phyloP scores from a whole-genome alignment of 2,329 filamentous ascomycete genomes.

The Gaeumannomyces sp. region DNA sequence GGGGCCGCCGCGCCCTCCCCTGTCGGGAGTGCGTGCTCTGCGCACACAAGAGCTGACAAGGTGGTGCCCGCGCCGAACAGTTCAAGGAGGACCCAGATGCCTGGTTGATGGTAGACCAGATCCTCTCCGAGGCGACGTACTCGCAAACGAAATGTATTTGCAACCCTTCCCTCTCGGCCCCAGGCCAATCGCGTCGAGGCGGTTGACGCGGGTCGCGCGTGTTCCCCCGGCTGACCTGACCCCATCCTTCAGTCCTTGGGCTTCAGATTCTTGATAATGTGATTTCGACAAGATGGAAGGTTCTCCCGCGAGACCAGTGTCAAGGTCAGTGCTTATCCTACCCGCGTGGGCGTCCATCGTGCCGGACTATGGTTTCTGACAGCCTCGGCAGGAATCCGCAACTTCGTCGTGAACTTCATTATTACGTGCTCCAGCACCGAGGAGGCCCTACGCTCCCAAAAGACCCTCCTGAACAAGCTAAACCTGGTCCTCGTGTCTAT shows the following conservation, averaged over 20 bases:
- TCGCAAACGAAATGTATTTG: constrained; percentile 76
- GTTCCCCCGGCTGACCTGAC: neutral
- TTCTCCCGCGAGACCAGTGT: constrained; percentile 91
- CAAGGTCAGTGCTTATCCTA: constrained; percentile 54
- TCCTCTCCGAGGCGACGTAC: constrained; percentile 87
- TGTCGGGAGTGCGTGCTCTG: neutral
- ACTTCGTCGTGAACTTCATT: constrained; percentile 98
- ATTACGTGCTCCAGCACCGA: constrained; percentile 88
- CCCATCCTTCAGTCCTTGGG: constrained; percentile 63
- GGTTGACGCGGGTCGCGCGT: neutral
- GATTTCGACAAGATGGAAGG: constrained; percentile 98
- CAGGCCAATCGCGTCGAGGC: too few relatives aligned
- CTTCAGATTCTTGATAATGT: constrained; percentile 97
- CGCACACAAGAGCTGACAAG: constrained; percentile 18
- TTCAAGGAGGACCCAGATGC: constrained; percentile 99
- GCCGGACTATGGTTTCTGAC: neutral
- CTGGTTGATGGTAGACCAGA: constrained; percentile 96
- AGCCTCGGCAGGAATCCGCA: constrained; percentile 71
- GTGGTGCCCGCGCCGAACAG: constrained; percentile 24
- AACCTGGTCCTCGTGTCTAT: constrained; percentile 97
- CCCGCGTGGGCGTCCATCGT: neutral
- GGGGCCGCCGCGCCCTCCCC: constrained; percentile 3
- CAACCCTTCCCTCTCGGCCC: neutral
- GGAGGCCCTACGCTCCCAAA: constrained; percentile 76
- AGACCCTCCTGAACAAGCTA: constrained; percentile 92